phyloP scores from a whole-genome alignment of 164 flowering plant genomes.

The Protea cynaroides region DNA sequence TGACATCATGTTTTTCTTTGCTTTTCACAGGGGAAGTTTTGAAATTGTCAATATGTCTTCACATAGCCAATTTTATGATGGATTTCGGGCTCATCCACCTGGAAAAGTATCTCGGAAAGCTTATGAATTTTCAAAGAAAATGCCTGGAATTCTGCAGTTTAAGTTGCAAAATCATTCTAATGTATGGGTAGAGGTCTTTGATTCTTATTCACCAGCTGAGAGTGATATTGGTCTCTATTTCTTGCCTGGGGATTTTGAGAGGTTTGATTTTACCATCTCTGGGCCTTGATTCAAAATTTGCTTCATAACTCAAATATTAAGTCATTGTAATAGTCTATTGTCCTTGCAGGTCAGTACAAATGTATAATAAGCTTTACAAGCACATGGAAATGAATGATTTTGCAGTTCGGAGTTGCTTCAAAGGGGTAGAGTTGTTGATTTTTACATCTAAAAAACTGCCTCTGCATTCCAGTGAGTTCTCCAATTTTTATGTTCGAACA shows the following conservation, averaged over 20 bases:
- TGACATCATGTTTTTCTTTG: neutral
- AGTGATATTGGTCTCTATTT: conserved; percentile 26
- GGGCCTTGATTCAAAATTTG: neutral
- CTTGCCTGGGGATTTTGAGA: conserved; percentile 10
- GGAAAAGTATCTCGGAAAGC: conserved; percentile 16
- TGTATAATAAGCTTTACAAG: conserved; percentile 15
- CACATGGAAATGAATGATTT: conserved; percentile 17
- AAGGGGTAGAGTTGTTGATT: conserved; percentile 20
- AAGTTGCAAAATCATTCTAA: conserved; percentile 14
- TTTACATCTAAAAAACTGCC: conserved; percentile 26
- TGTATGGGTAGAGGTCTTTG: conserved; percentile 18
- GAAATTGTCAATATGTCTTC: conserved; percentile 4
- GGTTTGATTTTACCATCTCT: conserved; percentile 15
- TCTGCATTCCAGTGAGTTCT: conserved; percentile 22
- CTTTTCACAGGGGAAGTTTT: conserved; percentile 21
- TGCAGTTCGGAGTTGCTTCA: conserved; percentile 17
- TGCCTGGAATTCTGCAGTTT: conserved; percentile 17
- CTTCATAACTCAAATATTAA: neutral
- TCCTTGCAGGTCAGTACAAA: conserved; percentile 12
- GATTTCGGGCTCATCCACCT: conserved; percentile 24
- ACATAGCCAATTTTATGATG: conserved; percentile 3
- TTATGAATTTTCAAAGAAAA: conserved; percentile 15
- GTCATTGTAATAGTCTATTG: neutral
- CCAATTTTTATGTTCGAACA: neutral
- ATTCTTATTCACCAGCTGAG: conserved; percentile 11